Evolutionary conservation across 306 rosid species (phyloP).

Genomic region (Vigna hirtella): DNA sequence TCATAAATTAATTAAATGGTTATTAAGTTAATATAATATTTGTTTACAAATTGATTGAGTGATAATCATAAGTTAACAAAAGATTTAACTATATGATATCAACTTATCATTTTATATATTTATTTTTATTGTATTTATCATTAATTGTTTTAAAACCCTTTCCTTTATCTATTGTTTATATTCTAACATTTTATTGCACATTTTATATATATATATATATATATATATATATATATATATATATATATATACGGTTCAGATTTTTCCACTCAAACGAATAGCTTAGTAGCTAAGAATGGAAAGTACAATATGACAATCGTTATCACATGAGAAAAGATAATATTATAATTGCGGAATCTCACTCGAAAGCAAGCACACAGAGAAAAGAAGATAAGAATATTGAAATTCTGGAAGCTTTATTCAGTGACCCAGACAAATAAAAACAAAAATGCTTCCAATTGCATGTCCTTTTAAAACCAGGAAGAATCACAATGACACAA

Average conservation of each 20-base stretch:
- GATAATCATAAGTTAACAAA: no score
- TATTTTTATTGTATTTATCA: no score
- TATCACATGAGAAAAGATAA: neutral
- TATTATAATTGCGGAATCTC: neutral
- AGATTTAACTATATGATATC: no score
- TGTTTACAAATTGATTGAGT: no score
- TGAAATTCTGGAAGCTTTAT: conserved; percentile 29
- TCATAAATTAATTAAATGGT: no score
- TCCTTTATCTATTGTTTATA: no score
- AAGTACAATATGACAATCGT: neutral
- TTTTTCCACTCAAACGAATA: neutral
- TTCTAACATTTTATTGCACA: no score
- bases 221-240: no score
- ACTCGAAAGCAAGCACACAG: neutral
- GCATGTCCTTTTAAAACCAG: neutral
- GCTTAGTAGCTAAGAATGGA: conserved; percentile 19
- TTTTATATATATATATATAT: no score
- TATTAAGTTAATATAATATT: no score
- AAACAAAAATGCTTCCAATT: neutral
- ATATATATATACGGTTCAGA: neutral
- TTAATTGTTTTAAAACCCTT: no score
- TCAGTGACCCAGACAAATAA: conserved; percentile 36
- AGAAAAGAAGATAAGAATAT: conserved; percentile 16
- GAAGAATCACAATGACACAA: conserved; percentile 31
- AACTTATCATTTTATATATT: no score